phyloP scores from a whole-genome alignment of 2,329 filamentous ascomycete species.

The Fusarium nisikadoi region DNA sequence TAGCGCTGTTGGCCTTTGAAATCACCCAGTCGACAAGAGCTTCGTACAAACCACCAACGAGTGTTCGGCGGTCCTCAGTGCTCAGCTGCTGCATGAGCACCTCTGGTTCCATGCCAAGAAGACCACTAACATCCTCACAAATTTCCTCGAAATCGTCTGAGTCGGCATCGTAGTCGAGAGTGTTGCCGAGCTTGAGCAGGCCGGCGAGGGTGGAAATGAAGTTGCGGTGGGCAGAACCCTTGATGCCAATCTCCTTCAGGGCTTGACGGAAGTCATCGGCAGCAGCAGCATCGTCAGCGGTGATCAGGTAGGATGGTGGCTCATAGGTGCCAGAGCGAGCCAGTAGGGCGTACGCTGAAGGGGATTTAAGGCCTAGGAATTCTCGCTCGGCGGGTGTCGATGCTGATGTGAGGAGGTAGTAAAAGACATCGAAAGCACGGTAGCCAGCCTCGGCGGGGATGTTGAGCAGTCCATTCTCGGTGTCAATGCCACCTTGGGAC shows the following conservation, averaged over 20 bases:
- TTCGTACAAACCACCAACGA: constrained; percentile 91
- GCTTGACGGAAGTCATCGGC: constrained; percentile 92
- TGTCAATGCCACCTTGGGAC: constrained; percentile 89
- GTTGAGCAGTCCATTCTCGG: constrained; percentile 79
- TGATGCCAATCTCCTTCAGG: constrained; percentile 92
- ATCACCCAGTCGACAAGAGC: constrained; percentile 96
- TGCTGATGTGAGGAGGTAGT: constrained; percentile 92
- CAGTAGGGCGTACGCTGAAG: constrained; percentile 81
- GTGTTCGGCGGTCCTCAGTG: constrained; percentile 82
- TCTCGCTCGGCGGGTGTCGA: constrained; percentile 90
- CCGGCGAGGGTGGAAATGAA: constrained; percentile 88
- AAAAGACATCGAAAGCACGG: constrained; percentile 97
- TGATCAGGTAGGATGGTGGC: constrained; percentile 88
- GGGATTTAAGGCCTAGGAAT: constrained; percentile 81
- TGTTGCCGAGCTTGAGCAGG: constrained; percentile 90
- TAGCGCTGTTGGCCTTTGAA: constrained; percentile 85
- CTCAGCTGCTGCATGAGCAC: constrained; percentile 81
- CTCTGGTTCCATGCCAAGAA: constrained; percentile 89
- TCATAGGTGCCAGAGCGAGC: constrained; percentile 86
- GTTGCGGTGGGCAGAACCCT: constrained; percentile 82
- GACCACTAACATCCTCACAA: constrained; percentile 87
- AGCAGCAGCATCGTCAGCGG: constrained; percentile 89
- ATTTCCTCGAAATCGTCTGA: constrained; percentile 85
- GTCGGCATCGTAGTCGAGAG: constrained; percentile 84
- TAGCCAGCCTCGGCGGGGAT: constrained; percentile 84